These are phyloP conservation scores for Oryza coarctata DNA, from an alignment of 176 grass and related monocot genomes.

Conservation along the genomic window DNA sequence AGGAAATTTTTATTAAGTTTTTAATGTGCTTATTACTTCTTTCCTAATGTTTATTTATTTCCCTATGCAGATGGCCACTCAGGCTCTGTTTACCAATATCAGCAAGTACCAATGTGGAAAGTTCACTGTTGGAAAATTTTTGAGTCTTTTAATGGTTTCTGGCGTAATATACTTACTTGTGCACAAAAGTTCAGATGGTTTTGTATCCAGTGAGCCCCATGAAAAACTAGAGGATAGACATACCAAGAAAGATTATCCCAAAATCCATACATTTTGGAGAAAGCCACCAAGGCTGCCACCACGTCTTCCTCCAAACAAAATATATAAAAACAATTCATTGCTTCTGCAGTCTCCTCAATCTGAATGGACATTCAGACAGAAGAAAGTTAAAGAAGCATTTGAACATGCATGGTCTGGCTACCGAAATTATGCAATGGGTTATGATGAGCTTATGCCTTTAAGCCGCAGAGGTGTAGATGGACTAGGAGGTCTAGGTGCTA, in stretches of 20 bases:
- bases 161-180: conserved; percentile 66
- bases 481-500: conserved; percentile 92
- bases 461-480: conserved; percentile 79
- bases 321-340: conserved; percentile 56
- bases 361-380: conserved; percentile 65
- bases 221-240: conserved; percentile 35
- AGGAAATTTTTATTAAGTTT: not conserved
- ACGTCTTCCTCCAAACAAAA: conserved; percentile 74
- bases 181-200: conserved; percentile 50
- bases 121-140: conserved; percentile 81
- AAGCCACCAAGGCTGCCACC: conserved; percentile 80
- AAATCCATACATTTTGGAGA: conserved; percentile 62
- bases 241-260: conserved; percentile 44
- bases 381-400: conserved; percentile 94
- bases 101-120: conserved; percentile 56
- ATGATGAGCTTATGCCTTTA: conserved; percentile 94
- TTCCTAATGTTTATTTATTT: conserved; percentile 28
- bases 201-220: conserved; percentile 44
- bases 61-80: conserved; percentile 50
- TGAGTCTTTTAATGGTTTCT: conserved; percentile 73
- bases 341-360: conserved; percentile 34
- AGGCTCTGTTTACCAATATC: conserved; percentile 47
- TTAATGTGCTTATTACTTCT: not conserved
- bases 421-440: conserved; percentile 77
- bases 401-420: conserved; percentile 95